A percentile compares a stretch with the other conserved stretches of the same genome.
Evolutionary conservation across 2,329 filamentous ascomycete genomes (phyloP).

Genomic region (Monilinia aucupariae): DNA sequence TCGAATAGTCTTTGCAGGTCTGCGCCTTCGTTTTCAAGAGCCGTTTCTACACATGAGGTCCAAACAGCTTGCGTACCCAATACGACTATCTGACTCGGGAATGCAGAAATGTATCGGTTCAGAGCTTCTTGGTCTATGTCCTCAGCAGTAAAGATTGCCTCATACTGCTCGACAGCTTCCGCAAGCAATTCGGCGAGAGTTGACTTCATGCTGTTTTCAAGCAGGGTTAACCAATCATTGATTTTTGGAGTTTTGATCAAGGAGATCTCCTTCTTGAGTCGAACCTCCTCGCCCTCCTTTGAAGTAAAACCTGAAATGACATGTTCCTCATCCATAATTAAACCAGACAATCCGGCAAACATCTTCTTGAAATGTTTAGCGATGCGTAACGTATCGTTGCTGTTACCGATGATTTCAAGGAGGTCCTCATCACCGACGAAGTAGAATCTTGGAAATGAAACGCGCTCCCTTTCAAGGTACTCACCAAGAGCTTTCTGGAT

Average conservation of each 20-base stretch:
- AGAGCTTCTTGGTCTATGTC: conserved; percentile 66
- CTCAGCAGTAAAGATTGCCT: conserved; percentile 66
- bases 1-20: conserved; percentile 67
- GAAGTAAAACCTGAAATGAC: conserved; percentile 90
- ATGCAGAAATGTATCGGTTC: conserved; percentile 73
- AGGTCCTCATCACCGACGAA: conserved; percentile 98
- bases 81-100: conserved; percentile 92
- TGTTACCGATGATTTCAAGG: conserved; percentile 98
- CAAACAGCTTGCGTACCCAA: conserved; percentile 90
- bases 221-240: conserved; percentile 95
- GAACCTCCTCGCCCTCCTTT: conserved; percentile 87
- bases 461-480: conserved; percentile 94
- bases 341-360: conserved; percentile 92
- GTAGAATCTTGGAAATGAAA: conserved; percentile 98
- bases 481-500: conserved; percentile 98
- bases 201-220: conserved; percentile 90
- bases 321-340: conserved; percentile 84
- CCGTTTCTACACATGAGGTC: conserved; percentile 80
- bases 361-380: conserved; percentile 99
- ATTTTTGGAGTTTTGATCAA: conserved; percentile 91
- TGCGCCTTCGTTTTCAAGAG: conserved; percentile 66
- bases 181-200: conserved; percentile 86
- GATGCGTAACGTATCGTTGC: conserved; percentile 91
- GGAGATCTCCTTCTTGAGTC: conserved; percentile 84
- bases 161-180: conserved; percentile 80